phyloP scores from a whole-genome alignment of 2,329 filamentous ascomycete species.

The Didymella sp. region DNA sequence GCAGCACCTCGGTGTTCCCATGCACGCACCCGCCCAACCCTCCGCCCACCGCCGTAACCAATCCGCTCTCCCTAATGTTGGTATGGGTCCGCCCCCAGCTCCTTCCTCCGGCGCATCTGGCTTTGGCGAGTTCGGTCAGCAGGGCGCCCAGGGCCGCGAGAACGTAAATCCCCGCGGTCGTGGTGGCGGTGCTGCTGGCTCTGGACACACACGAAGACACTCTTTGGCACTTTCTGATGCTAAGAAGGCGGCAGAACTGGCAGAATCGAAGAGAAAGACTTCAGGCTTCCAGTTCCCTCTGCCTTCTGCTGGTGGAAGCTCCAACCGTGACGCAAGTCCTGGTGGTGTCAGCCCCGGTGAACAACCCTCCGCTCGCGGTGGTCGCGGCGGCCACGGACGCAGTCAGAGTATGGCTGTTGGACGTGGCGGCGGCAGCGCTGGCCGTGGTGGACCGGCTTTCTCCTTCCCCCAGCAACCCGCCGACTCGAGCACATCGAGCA shows the following conservation, averaged over 20 bases:
- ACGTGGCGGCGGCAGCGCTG: constrained; percentile 68
- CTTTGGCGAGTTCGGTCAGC: constrained; percentile 82
- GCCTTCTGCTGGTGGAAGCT: constrained; percentile 67
- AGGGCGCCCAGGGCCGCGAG: constrained; percentile 66
- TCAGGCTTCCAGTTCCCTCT: constrained; percentile 94
- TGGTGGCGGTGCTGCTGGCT: constrained; percentile 69
- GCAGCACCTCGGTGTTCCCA: constrained; percentile 69
- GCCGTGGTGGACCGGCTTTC: constrained; percentile 74
- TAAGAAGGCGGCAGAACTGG: constrained; percentile 95
- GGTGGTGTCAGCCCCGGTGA: constrained; percentile 51
- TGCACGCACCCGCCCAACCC: constrained; percentile 79
- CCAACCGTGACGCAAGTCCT: constrained; percentile 64
- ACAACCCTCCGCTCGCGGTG: constrained; percentile 47
- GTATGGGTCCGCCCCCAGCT: constrained; percentile 88
- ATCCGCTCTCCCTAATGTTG: constrained; percentile 91
- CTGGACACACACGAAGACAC: constrained; percentile 89
- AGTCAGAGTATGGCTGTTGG: constrained; percentile 89
- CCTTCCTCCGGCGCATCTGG: constrained; percentile 88
- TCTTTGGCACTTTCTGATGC: constrained; percentile 94
- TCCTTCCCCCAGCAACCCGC: constrained; percentile 68
- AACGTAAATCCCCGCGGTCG: constrained; percentile 74
- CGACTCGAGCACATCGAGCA: constrained; percentile 52
- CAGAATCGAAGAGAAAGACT: constrained; percentile 94
- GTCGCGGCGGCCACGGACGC: constrained; percentile 68
- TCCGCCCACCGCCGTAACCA: constrained; percentile 95